Conservation (phyloP, 2,329 filamentous ascomycete genomes). For the Penicillium janthinellum region DNA sequence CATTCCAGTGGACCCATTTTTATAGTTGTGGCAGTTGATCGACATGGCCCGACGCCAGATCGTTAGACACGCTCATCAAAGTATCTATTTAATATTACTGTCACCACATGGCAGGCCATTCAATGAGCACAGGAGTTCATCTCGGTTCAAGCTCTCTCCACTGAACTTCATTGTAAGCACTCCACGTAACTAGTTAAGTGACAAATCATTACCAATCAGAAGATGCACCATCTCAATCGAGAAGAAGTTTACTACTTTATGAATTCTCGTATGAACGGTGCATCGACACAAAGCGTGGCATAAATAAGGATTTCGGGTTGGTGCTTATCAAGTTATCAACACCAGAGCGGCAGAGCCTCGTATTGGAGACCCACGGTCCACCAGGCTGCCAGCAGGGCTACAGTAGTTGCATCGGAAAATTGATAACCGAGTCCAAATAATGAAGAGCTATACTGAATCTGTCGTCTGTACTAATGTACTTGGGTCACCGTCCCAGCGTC, state of each 20-base stretch:
- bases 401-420: not conserved
- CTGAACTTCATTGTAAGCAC: not conserved
- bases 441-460: not conserved
- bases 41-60: not conserved
- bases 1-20: not conserved
- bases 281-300: not conserved
- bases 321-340: not conserved
- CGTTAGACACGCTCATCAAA: not conserved
- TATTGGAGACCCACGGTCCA: not conserved
- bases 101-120: too few species aligned
- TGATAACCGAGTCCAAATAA: not conserved
- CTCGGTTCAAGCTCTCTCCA: not conserved
- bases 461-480: too few species aligned
- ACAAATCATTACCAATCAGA: not conserved
- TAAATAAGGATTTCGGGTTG: conserved; percentile 3
- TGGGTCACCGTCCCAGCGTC: too few species aligned
- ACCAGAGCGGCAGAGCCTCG: not conserved
- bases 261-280: not conserved
- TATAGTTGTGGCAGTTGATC: not conserved
- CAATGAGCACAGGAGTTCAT: too few species aligned
- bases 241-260: not conserved
- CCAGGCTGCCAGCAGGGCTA: not conserved
- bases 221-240: not conserved
- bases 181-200: not conserved
- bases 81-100: not conserved